These are phyloP conservation scores for Alternaria burnsii DNA, from an alignment of 2,329 filamentous ascomycete species.

Conservation along the genomic window DNA sequence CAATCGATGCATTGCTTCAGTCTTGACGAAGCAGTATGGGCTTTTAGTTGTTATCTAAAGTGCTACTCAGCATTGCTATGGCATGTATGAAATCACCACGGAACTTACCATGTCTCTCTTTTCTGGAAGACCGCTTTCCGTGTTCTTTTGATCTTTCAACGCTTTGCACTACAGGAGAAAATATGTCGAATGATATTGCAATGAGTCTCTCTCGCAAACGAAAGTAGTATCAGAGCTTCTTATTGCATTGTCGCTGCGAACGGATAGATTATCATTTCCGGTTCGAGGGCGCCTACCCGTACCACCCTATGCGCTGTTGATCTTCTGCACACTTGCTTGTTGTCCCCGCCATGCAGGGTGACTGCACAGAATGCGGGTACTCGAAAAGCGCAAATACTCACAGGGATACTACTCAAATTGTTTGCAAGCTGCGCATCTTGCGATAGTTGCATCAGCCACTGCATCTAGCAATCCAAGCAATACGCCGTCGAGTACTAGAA, in stretches of 20 bases:
- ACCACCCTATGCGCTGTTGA: neutral
- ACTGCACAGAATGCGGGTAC: conserved; percentile 5
- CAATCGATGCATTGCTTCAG: neutral
- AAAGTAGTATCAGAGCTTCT: neutral
- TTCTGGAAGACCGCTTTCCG: too few relatives aligned
- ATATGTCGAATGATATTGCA: neutral
- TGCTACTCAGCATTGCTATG: conserved; percentile 7
- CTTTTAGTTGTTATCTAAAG: neutral
- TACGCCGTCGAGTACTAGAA: conserved; percentile 5
- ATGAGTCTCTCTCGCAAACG: neutral
- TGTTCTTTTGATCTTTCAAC: neutral
- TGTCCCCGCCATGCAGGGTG: conserved; percentile 10
- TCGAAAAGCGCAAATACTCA: neutral
- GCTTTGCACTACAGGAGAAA: neutral
- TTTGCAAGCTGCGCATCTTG: neutral
- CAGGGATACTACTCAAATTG: neutral
- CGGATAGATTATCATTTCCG: neutral
- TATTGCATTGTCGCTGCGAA: neutral
- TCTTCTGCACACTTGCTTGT: conserved; percentile 1
- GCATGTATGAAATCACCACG: neutral
- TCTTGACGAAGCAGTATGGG: conserved; percentile 18
- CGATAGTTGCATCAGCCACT: neutral
- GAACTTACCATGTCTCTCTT: neutral
- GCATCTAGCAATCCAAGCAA: neutral
- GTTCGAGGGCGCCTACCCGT: neutral